These are phyloP conservation scores for Ilyonectria mors-panacis DNA, from an alignment of 2,329 filamentous ascomycete genomes.

Conservation along the genomic window DNA sequence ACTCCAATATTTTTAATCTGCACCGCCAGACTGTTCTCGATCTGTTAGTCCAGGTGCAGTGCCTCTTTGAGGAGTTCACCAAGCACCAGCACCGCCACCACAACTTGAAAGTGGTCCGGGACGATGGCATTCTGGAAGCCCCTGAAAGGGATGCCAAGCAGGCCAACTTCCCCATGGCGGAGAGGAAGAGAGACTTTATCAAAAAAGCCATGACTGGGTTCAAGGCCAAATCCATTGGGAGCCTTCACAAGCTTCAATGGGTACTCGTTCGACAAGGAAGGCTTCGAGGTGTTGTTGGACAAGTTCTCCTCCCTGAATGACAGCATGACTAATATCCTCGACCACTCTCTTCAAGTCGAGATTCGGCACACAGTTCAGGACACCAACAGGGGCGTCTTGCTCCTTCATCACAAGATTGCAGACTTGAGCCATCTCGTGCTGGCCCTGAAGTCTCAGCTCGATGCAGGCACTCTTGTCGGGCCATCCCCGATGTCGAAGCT, in stretches of 20 bases:
- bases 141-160: conserved; percentile 62
- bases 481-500: conserved; percentile 51
- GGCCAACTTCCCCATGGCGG: conserved; percentile 62
- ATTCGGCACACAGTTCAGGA: conserved; percentile 64
- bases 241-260: conserved; percentile 58
- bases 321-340: conserved; percentile 63
- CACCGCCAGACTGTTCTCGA: conserved; percentile 66
- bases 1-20: conserved; percentile 64
- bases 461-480: conserved; percentile 44
- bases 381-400: conserved; percentile 62
- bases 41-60: conserved; percentile 62
- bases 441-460: conserved; percentile 61
- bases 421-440: conserved; percentile 63
- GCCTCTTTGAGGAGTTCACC: conserved; percentile 63
- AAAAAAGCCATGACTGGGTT: conserved; percentile 59
- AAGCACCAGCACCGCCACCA: conserved; percentile 58
- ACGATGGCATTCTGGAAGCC: conserved; percentile 53
- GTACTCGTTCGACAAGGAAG: conserved; percentile 62
- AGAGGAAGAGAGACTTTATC: conserved; percentile 59
- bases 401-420: conserved; percentile 62
- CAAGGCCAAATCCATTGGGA: conserved; percentile 55
- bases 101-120: conserved; percentile 53
- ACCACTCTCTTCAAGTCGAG: conserved; percentile 62
- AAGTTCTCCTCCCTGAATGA: conserved; percentile 63
- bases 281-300: conserved; percentile 61